Percentiles rank a stretch among this genome's conserved stretches.
These are phyloP conservation scores for Syncephalis plumigaleata DNA, from an alignment of 371 early-diverging fungal species.

Conservation along the genomic window DNA sequence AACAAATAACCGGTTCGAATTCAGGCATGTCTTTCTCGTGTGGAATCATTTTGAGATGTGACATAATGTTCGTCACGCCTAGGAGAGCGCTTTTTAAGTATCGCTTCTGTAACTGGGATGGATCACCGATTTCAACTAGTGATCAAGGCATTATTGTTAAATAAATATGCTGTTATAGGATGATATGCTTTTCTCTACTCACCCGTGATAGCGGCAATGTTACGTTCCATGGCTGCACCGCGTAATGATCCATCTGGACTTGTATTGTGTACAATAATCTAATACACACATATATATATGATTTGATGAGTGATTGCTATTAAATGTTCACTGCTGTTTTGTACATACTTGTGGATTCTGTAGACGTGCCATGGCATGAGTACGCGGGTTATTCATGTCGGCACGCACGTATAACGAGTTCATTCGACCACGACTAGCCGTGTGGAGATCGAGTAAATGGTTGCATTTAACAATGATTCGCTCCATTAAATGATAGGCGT, in stretches of 20 bases:
- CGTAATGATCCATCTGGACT: conserved; percentile 57
- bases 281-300: neutral
- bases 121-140: conserved; percentile 63
- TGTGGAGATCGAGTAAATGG: conserved; percentile 75
- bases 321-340: neutral
- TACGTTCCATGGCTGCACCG: conserved; percentile 58
- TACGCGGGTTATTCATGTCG: conserved; percentile 62
- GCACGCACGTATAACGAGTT: conserved; percentile 79
- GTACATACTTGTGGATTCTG: conserved; percentile 65
- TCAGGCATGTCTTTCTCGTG: conserved; percentile 21
- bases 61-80: conserved; percentile 44
- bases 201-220: conserved; percentile 65
- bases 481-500: conserved; percentile 59
- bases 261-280: conserved; percentile 34
- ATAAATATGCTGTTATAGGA: neutral
- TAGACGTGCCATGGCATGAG: conserved; percentile 59
- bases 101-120: conserved; percentile 51
- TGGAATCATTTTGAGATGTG: conserved; percentile 38
- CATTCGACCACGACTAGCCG: conserved; percentile 68
- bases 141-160: neutral
- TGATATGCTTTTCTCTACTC: neutral
- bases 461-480: conserved; percentile 64
- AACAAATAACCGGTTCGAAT: conserved; percentile 32
- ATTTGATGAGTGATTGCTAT: neutral
- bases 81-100: conserved; percentile 42